Evolutionary conservation across 441 rosid genomes (phyloP).

Genomic region (Rhodomyrtus psidioides): DNA sequence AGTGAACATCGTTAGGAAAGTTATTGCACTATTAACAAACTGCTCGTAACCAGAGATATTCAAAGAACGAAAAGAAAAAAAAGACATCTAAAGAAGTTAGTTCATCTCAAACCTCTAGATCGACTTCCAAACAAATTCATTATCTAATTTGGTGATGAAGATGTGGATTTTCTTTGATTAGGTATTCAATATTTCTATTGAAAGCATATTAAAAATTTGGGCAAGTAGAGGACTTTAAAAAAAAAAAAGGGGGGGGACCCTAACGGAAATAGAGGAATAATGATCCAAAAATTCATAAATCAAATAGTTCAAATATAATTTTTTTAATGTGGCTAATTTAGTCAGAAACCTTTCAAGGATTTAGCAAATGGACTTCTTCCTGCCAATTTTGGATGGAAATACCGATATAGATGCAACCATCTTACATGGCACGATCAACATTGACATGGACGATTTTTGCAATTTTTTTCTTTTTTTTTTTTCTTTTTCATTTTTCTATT

Average conservation of each 20-base stretch:
- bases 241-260: background rate
- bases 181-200: background rate
- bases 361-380: background rate
- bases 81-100: background rate
- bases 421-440: rapidly evolving
- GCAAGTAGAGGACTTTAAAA: background rate
- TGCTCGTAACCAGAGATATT: background rate
- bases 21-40: background rate
- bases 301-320: background rate
- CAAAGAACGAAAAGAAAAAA: background rate
- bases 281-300: background rate
- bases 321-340: background rate
- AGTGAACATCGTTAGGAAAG: no score
- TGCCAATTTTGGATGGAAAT: background rate
- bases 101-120: background rate
- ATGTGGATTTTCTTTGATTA: background rate
- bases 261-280: background rate
- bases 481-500: no score
- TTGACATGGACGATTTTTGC: no score
- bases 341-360: background rate
- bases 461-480: no score
- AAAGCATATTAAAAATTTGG: background rate
- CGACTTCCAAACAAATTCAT: background rate
- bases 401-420: rapidly evolving
- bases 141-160: background rate